Evolutionary conservation across 1,284 basidiomycete species (phyloP), one percentile per base, ranked within the genome.

Genomic region (Moniliella sp.): DNA sequence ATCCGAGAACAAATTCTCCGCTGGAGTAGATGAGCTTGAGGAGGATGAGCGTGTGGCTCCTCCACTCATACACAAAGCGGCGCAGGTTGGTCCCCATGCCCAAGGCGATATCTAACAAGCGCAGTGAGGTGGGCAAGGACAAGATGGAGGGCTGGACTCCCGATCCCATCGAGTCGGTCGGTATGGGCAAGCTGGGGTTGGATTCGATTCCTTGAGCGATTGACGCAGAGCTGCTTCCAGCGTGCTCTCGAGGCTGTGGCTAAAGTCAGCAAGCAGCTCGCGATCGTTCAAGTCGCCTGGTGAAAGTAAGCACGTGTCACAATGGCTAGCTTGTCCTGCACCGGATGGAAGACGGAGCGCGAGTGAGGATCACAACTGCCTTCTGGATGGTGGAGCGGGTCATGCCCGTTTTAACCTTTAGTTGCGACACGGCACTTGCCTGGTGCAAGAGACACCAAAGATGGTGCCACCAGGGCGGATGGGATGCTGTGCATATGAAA

Each of bases 351-450:
- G 26, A 61, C 52, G 12, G 55, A 33, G 51, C 39, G 9, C 39
- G 76, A 2, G 82, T 83, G 19, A 97, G 67, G 2, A 97, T 78
- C 0, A 97, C 81, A 3, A 99, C 79, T 0, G 91, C 88, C 59
- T 97, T 99, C 61, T 99, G 88, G 0, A 99, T 91, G 10, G 77
- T 94, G 17, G 79, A 83, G 12, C 88, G 73, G 4, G 88, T 94
- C 7, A 97, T 82, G 50, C 93, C 83, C 11, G 73, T 67, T 50
- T 78, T 78, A 33, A 76, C 73, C 4, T 83, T 65, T 11, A 99
- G 67, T 13, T 75, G 69, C 1, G 76, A 69, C 1, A 84, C 68
- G 78, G 69, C 27, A 99, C 82, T 65, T 99, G 88, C 25, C 88
- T 80, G 52, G 97, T 94, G 63, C 88, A 58, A 5, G 48, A 50